Base-by-base conservation (phyloP, 306 rosid genomes). In the Hylodesmum podocarpum region DNA sequence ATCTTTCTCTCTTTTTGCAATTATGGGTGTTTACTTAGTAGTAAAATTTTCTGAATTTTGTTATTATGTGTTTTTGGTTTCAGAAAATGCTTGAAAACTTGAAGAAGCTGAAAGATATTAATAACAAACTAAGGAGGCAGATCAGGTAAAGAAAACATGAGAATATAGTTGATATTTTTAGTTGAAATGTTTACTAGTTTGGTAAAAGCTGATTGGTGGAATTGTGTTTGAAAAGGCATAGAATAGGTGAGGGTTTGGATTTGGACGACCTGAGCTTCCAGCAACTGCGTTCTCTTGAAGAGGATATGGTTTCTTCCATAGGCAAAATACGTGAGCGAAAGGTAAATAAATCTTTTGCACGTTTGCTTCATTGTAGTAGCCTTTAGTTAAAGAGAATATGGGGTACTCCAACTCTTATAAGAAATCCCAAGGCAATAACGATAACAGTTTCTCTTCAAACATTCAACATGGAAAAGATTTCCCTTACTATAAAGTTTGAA, bases 171-270 rank as follows among this genome's bases (percentile, higher is more conserved):
- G 1, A 64, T 53, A 3, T 11, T 51, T 40, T 51, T 44, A 0
- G 21, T 53, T 3, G 50, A 31, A 8, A 31, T 18, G 10, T 28
- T 22, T 15, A 15, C 24, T 15, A 3, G 28, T 15, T 69, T 70
- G 66, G 47, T 16, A 37, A 34, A 75, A 53, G 69, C 69, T 75
- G 5, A 51, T 15, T 16, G 29, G 40, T 27, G 69, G 27, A 55
- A 16, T 18, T 39, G 1, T 67, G 62, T 73, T 80, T 73, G 14
- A 51, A 75, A 81, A 92, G 97, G 89, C 88, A 88, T 72, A 90
- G 97, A 85, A 34, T 86, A 50, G 97, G 97, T 43, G 82, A 85
- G 39, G 93, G 92, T 80, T 61, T 89, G 53, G 96, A 93, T 73
- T 55, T 86, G 75, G 76, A 66, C 9, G 86, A 78, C 47, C 73